These are phyloP conservation scores for Cryptosporidium ubiquitum DNA, from an alignment of 169 alveolate genomes.

Conservation along the genomic window DNA sequence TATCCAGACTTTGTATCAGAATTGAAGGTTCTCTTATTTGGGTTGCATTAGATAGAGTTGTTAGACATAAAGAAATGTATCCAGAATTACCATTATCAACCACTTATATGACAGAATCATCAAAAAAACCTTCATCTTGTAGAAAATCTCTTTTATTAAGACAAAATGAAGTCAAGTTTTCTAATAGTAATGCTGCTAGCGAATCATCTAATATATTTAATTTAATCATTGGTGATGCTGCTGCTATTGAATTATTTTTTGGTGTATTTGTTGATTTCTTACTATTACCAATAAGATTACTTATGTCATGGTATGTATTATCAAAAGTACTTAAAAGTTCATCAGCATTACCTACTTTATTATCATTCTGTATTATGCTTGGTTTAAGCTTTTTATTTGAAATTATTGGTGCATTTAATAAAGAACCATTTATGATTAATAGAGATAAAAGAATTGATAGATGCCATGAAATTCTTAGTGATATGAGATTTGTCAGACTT, in stretches of 20 bases:
- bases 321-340: conserved; percentile 37
- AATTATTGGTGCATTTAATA: conserved; percentile 57
- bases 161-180: conserved; percentile 57
- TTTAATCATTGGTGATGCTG: conserved; percentile 60
- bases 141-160: conserved; percentile 66
- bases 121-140: conserved; percentile 45
- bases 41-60: conserved; percentile 63
- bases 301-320: conserved; percentile 53
- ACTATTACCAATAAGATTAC: conserved; percentile 15
- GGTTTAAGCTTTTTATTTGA: conserved; percentile 53
- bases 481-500: conserved; percentile 46
- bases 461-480: conserved; percentile 65
- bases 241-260: conserved; percentile 47
- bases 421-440: conserved; percentile 59
- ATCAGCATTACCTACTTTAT: conserved; percentile 59
- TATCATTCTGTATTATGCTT: conserved; percentile 33
- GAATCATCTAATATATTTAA: conserved; percentile 64
- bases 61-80: conserved; percentile 56
- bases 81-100: conserved; percentile 43
- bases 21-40: conserved; percentile 61
- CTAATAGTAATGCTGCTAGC: conserved; percentile 66
- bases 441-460: conserved; percentile 70
- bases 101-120: conserved; percentile 5
- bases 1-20: conserved; percentile 33
- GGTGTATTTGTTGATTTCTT: conserved; percentile 55